Evolutionary conservation across 1,139 yeast species (phyloP), one percentile per base, ranked within the genome.

Genomic region (Casaregolazyma lundiana): DNA sequence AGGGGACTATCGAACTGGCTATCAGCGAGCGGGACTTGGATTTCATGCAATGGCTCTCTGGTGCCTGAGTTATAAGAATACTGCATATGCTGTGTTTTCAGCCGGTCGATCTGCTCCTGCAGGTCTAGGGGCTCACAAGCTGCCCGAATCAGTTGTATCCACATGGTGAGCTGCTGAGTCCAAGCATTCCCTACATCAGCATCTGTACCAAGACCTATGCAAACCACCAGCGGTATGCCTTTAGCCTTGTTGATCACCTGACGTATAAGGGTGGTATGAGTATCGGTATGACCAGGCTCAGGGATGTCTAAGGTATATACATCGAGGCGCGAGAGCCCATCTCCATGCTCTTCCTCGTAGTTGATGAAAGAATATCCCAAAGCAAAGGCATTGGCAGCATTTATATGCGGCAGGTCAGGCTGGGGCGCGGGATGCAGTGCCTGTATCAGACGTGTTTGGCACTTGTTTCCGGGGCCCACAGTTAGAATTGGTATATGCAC

Each of bases 281-380:
- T 44, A 7, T 35, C 40, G 18, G 29, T 15, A 5, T 32, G 36
- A 13, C 32, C 41, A 3, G 42, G 34, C 17, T 36, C 41, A 11
- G 46, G 44, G 7, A 35, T 36, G 43, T 41, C 61, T 19, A 66
- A 35, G 2, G 68, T 62, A 49, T 65, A 67, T 1, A 67, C 49
- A 39, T 66, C 64, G 3, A 67, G 45, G 13, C 66, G 65, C 2
- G 68, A 55, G 16, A 66, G 44, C 9, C 52, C 40, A 30, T 49
- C 56, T 46, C 61, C 66, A 21, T 62, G 65, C 13, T 62, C 60
- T n/a, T 64, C 65, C 3, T 53, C 52, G 47, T 59, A 62, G 39
- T 66, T 66, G 6, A 68, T 52, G 49, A 51, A 69, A 1, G 68
- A 58, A 47, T 68, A 71, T 1, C 71, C 72, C 19, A 68, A 44